A percentile compares a stretch with the other conserved stretches of the same genome.
Conservation (phyloP, 2,329 filamentous ascomycete species). For the Gaeumannomyces sp. region DNA sequence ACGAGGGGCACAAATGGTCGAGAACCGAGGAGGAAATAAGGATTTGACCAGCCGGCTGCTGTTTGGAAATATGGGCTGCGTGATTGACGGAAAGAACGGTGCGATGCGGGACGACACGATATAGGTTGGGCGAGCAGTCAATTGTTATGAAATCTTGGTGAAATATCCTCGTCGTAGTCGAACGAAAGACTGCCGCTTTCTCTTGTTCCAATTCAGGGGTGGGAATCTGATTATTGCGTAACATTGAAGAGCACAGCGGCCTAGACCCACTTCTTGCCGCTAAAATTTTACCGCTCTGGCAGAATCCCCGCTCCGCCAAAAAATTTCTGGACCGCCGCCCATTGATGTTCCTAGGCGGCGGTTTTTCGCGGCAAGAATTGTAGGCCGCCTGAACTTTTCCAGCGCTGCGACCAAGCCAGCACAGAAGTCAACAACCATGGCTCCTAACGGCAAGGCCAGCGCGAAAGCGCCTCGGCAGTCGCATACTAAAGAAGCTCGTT, state of each 20-base stretch:
- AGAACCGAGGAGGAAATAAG: too few relatives aligned
- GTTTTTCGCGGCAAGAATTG: not conserved
- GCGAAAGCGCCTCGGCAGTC: slow-evolving; percentile 9
- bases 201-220: not conserved
- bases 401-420: not conserved
- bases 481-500: slow-evolving; percentile 15
- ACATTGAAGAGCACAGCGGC: not conserved
- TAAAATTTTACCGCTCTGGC: slow-evolving; percentile 5
- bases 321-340: slow-evolving; percentile 5
- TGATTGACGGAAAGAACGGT: too few relatives aligned
- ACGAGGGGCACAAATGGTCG: too few relatives aligned
- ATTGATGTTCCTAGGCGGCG: not conserved
- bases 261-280: not conserved
- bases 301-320: slow-evolving; percentile 1
- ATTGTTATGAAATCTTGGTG: too few relatives aligned
- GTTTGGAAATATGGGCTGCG: too few relatives aligned
- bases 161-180: too few relatives aligned
- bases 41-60: too few relatives aligned
- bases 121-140: too few relatives aligned
- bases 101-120: too few relatives aligned
- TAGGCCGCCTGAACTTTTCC: not conserved
- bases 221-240: too few relatives aligned
- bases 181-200: too few relatives aligned
- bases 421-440: slow-evolving; percentile 5
- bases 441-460: not conserved